Evolutionary conservation across 129 eudicot species (phyloP).

Genomic region (Escallonia rubra): DNA sequence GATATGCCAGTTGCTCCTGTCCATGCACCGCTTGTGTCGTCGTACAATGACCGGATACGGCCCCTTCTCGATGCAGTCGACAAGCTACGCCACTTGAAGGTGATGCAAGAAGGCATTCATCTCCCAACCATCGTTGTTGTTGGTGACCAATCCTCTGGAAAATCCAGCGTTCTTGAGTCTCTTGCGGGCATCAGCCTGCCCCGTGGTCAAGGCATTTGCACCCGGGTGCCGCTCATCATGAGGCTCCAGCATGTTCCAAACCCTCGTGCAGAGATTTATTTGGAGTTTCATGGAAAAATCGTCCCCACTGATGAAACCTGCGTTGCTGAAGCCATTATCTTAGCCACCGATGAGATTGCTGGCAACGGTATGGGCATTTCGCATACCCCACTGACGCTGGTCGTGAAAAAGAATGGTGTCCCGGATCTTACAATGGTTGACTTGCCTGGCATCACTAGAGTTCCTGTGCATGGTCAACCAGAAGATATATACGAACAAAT

Average conservation of each 20-base stretch:
- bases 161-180: constrained; percentile 43
- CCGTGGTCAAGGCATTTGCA: constrained; percentile 42
- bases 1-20: background rate
- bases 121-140: constrained; percentile 47
- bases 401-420: constrained; percentile 25
- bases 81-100: constrained; percentile 32
- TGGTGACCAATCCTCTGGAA: constrained; percentile 47
- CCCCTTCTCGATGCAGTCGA: constrained; percentile 39
- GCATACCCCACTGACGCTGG: constrained; percentile 18
- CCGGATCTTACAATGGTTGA: constrained; percentile 37
- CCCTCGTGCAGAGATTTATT: constrained; percentile 13
- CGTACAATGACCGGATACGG: constrained; percentile 39
- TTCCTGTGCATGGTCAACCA: constrained; percentile 35
- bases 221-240: constrained; percentile 21
- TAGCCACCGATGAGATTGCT: constrained; percentile 31
- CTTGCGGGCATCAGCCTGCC: constrained; percentile 39
- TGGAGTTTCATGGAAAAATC: constrained; percentile 16
- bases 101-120: constrained; percentile 44
- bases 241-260: constrained; percentile 19
- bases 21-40: constrained; percentile 21
- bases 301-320: constrained; percentile 17
- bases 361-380: constrained; percentile 25
- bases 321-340: constrained; percentile 11
- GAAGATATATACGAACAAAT: constrained; percentile 34
- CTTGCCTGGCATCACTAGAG: constrained; percentile 43